These are phyloP conservation scores for Zarea fungicola DNA, from an alignment of 2,329 filamentous ascomycete genomes.

Conservation along the genomic window DNA sequence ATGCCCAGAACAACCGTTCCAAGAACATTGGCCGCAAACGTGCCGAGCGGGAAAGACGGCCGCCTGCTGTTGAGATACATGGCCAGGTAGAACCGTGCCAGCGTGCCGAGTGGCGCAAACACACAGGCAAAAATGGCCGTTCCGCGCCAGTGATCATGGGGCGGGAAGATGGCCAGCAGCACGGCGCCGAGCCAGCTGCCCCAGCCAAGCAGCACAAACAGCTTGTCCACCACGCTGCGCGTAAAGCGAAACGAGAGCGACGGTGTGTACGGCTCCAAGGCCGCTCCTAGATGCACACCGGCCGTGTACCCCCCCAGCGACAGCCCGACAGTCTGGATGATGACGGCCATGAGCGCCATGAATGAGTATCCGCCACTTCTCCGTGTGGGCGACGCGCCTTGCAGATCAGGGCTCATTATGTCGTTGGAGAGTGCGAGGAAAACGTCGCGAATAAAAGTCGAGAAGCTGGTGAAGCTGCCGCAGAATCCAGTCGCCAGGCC, in stretches of 20 bases:
- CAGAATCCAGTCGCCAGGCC: slow-evolving; percentile 84
- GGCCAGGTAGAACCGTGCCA: slow-evolving; percentile 69
- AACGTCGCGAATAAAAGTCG: slow-evolving; percentile 72
- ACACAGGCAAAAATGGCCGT: slow-evolving; percentile 69
- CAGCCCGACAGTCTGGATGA: slow-evolving; percentile 66
- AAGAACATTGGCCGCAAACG: slow-evolving; percentile 74
- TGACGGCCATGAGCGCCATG: slow-evolving; percentile 70
- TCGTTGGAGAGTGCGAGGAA: slow-evolving; percentile 78
- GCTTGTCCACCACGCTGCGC: slow-evolving; percentile 58
- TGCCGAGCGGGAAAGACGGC: slow-evolving; percentile 73
- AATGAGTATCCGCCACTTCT: slow-evolving; percentile 76
- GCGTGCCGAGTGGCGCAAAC: slow-evolving; percentile 76
- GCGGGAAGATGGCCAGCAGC: slow-evolving; percentile 66
- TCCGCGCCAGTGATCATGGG: slow-evolving; percentile 70
- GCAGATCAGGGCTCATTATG: slow-evolving; percentile 38
- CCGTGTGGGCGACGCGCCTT: slow-evolving; percentile 29
- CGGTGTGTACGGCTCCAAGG: slow-evolving; percentile 52
- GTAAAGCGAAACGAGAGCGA: slow-evolving; percentile 52
- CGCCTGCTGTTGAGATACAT: slow-evolving; percentile 63
- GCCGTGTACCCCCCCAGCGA: slow-evolving; percentile 64
- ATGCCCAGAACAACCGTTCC: slow-evolving; percentile 72
- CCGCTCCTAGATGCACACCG: slow-evolving; percentile 70
- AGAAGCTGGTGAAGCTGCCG: slow-evolving; percentile 87
- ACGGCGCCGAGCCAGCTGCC: slow-evolving; percentile 75
- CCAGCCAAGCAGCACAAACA: slow-evolving; percentile 59